Base-by-base conservation (phyloP, 2,329 filamentous ascomycete genomes). In the Fusarium austroafricanum region DNA sequence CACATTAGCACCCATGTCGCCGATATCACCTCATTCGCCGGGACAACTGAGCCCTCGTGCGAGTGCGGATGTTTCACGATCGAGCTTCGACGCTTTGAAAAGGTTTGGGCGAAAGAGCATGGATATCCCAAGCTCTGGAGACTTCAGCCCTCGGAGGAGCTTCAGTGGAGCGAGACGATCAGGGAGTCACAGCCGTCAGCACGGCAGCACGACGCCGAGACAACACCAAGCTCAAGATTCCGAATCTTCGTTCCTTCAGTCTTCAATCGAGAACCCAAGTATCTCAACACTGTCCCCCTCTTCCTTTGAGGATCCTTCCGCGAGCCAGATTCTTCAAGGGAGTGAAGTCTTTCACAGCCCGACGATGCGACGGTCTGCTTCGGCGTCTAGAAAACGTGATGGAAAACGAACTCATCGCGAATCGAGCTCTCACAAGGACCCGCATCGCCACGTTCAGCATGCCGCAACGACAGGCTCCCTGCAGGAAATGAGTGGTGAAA, bases 341-440 rank as follows among this genome's bases (percentile, higher is more conserved):
- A 97, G 94, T 71, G 93, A 96, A 71, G 91, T 97, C 10, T 98
- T 99, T 73, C 89, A 92, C 69, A 90, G 89, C 26, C 93, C 93
- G 17, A 92, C 90, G 0, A 87, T 94, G 73, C 83, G 81, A 26
- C 82, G 83, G 11, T 84, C 85, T 0, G 76, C 74, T 2, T 84
- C 83, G 1, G 76, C 77, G 0, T 79, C 78, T 4, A 75, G 75
- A 23, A 70, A 73, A 29, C 55, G 58, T 37, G 55, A 56, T 12
- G 64, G 60, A 18, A 65, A 39, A 17, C 61, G 43, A 47, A 72
- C 47, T 11, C 55, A 59, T 38, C 72, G 57, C 28, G 68, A 53
- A n/a, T 70, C 58, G 42, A 68, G 40, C 20, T 64, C 61, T 21
- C 62, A 47, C 9, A 57, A 46, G 15, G 52, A 46, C 11, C 65